Evolutionary conservation across 2,329 filamentous ascomycete species (phyloP), one percentile per base, ranked within the genome.

Genomic region (Colletotrichum ledebouriae): DNA sequence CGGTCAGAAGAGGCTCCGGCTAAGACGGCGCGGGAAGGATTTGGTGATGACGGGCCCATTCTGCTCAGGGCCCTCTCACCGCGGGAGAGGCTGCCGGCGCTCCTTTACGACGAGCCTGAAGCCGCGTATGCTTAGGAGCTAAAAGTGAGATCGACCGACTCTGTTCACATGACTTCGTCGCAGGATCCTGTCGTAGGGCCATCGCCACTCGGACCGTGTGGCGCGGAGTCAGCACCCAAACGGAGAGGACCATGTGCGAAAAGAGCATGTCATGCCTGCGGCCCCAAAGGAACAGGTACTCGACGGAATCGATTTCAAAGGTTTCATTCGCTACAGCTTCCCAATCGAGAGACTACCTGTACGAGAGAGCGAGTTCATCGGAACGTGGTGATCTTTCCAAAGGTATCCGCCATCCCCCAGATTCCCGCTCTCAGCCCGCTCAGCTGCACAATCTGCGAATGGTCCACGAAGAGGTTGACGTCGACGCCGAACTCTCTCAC

Each of bases 391-490:
- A 57, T 47, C 42, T 63, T 86, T 15, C 85, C 85, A 78, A 85
- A 87, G 0, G 84, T 86, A 72, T 87, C 84, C 7, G 83, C 82
- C 74, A 56, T 49, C 0, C 60, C 60, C 50, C 50, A 49, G 2
- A 82, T 87, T 3, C 85, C 85, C 46, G 80, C 77, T 44, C 84
- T 78, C 69, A 87, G 72, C 65, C 84, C 85, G 25, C 79, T 82
- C 63, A 88, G 71, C 77, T 88, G 85, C 66, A 87, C 85, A 72
- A 87, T 86, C 78, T 87, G 85, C 42, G 84, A 86, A 73, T 87
- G 84, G 71, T 87, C 85, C 59, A 88, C 84, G 73, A 87, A 87
- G 37, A 87, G 70, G 70, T 88, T 87, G 47, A 87, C 84, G 72
- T 87, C 84, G 34, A 84, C 80, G 6, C 86, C 85, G 74, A 87